Evolutionary conservation across 1,284 basidiomycete genomes (phyloP), one percentile per base, ranked within the genome.

Genomic region (Kalmanozyma brasiliensis): DNA sequence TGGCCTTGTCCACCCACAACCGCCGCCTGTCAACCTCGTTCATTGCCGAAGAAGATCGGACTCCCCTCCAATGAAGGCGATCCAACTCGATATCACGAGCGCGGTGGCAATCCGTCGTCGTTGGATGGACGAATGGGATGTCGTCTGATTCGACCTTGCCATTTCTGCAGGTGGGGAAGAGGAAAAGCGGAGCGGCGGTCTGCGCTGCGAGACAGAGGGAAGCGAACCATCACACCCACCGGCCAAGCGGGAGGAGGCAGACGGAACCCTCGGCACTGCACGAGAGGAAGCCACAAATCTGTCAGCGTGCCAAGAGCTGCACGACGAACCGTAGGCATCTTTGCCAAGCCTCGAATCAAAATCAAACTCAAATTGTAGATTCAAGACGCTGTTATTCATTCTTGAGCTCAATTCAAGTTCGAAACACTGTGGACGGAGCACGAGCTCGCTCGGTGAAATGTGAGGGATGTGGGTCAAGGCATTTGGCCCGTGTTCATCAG

Each of bases 221-320:
- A 48, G 19, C 37, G 38, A 16, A 55, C 44, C 34, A 52, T 42
- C 44, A 44, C 38, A 44, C 38, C 42, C 45, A 52, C 34, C 34
- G 43, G 55, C 14, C 56, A 49, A 45, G 32, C 24, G 14, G 41
- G 36, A 8, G 5, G 16, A 35, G 17, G 4, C 7, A 23, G 32
- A 38, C 3, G 19, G 17, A 37, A 29, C 26, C 11, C 24, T 1
- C 11, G 60, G 56, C 56, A 47, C 43, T 37, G 36, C 5, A 44
- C 49, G 40, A 64, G 62, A 42, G 51, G 23, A 65, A 59, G 52
- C 29, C 14, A 29, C 26, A 29, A 29, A 23, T 36, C 41, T 32
- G 49, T 49, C 49, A 35, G 35, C 46, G 46, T 55, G 62, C 62
- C 62, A 65, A 65, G 62, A 58, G 47, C 35, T 59, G 62, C 51